Base-by-base conservation (phyloP, 768 basidiomycete species). In the Cyclocybe aegerita region DNA sequence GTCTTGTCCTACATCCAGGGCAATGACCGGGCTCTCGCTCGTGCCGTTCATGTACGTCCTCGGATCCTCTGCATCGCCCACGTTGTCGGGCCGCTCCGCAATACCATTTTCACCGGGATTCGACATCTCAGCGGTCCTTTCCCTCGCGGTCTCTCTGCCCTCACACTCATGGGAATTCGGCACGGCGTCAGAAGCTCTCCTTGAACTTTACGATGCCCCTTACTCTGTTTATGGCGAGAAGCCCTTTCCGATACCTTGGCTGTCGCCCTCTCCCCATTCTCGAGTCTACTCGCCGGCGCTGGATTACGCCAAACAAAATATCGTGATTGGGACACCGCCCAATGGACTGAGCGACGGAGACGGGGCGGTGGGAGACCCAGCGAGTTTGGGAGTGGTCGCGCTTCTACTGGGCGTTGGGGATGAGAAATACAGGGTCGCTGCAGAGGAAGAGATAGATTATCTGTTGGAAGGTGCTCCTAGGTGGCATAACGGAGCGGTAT, bases 141-240 rank as follows among this genome's bases (percentile, higher is more conserved):
- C 54, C 2, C 57, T 70, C 10, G 75, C 74, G 2, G 47, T 64
- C 38, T 58, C 67, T 5, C 60, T 77, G 3, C 73, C 77, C 2
- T 65, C 71, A 0, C 74, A 76, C 49, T 76, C 75, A 9, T 79
- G 78, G 78, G 77, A 79, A 49, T 77, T 59, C 48, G 78, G 78
- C 1, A 70, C 74, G 1, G 68, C 69, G 3, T 43, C 74, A 0
- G 66, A 78, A 50, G 71, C 76, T 0, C 62, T 78, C 0, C 66
- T 78, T 0, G 77, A 79, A 57, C 65, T 79, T 3, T 70, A 69
- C 50, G 58, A 73, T 44, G 71, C 74, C 1, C 49, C 65, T 0
- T 49, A 70, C 14, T 72, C 74, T 4, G 74, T 78, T 6, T 78
- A 72, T 47, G 71, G 72, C 7, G 39, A 62, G 1, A 34, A 42